Evolutionary conservation across 768 basidiomycete genomes (phyloP).

Genomic region (Epithele typhae): DNA sequence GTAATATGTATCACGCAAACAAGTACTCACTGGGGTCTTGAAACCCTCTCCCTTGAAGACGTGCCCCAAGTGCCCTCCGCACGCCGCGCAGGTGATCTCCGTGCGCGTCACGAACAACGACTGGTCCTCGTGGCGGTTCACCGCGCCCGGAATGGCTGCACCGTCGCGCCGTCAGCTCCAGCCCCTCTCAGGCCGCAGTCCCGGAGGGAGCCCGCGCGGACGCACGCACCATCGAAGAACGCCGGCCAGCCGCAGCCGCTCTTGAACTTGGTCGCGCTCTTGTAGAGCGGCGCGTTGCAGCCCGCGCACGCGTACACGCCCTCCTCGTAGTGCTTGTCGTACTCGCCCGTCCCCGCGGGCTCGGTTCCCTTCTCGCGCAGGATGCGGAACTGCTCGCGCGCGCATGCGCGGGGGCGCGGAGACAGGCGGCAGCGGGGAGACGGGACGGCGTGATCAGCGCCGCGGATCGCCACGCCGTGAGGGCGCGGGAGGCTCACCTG

Average conservation of each 20-base stretch:
- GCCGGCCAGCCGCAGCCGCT: constrained; percentile 98
- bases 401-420: too few species aligned
- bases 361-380: constrained; percentile 89
- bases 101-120: constrained; percentile 64
- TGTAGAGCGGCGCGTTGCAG: constrained; percentile 82
- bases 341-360: constrained; percentile 68
- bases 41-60: constrained; percentile 93
- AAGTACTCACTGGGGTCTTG: constrained; percentile 56
- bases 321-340: constrained; percentile 58
- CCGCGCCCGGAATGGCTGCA: constrained; percentile 85
- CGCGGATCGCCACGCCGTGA: not conserved
- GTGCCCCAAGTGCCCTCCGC: constrained; percentile 92
- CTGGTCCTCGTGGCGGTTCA: constrained; percentile 70
- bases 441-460: too few species aligned
- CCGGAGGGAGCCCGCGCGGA: not conserved
- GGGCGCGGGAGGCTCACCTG: constrained; percentile 52
- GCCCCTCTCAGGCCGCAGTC: not conserved
- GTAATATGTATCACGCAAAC: not conserved
- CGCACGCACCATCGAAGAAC: constrained; percentile 77
- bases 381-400: constrained; percentile 64
- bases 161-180: not conserved
- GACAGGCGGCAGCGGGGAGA: too few species aligned
- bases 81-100: constrained; percentile 88
- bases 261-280: constrained; percentile 85
- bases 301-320: constrained; percentile 80